Conservation (phyloP, 345 rosid genomes). For the Citrus trifoliata region DNA sequence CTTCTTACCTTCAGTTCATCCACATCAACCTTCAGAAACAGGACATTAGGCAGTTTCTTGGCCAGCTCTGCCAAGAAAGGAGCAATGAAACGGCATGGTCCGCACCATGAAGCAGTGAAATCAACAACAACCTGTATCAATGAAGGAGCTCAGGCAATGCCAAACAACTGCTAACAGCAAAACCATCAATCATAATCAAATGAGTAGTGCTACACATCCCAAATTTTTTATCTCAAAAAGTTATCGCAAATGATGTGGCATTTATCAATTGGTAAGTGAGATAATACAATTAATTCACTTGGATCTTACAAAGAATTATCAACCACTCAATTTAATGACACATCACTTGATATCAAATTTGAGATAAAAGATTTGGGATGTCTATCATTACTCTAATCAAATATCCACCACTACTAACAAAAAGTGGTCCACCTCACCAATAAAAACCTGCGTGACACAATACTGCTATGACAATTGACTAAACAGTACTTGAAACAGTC, state of each 20-base stretch:
- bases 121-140: conserved; percentile 62
- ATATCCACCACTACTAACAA: not conserved
- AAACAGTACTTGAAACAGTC: not conserved
- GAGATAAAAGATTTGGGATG: no score
- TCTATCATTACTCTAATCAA: no score
- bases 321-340: no score
- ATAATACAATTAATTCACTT: no score
- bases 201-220: no score
- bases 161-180: not conserved
- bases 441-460: not conserved
- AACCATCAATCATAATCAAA: not conserved
- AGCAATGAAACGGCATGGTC: conserved; percentile 71
- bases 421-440: not conserved
- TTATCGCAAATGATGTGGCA: no score
- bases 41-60: conserved; percentile 49
- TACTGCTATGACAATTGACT: not conserved
- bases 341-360: no score
- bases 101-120: conserved; percentile 87
- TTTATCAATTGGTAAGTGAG: no score
- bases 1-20: conserved; percentile 68
- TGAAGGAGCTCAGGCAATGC: not conserved
- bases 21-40: conserved; percentile 71
- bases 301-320: no score
- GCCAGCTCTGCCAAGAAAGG: conserved; percentile 73
- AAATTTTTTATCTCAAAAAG: no score